Evolutionary conservation across 805 yeast species (phyloP), one percentile per base, ranked within the genome.

Genomic region (Yamadazyma scolyti): DNA sequence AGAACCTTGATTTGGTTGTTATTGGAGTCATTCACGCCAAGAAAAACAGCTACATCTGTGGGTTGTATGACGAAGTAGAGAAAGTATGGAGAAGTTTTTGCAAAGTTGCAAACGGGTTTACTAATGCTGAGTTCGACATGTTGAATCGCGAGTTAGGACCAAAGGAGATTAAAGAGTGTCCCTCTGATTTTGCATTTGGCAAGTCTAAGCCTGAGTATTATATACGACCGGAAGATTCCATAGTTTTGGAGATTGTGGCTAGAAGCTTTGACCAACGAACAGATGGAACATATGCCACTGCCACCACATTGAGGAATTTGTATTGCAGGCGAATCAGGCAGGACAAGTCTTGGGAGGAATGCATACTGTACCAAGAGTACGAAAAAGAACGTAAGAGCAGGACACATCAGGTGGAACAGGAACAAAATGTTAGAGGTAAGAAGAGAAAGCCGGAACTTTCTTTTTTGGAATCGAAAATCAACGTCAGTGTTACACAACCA

Each of bases 161-260:
- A 1, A 71, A 75, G 59, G 13, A 64, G 54, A 34, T 58, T 64
- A 6, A 47, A 47, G 3, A 43, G 40, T 0, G 46, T 53, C 15
- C 50, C 1, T 44, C 35, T 3, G 23, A 46, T 24, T 21, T 66
- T 1, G 31, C 79, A 2, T 82, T 82, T 58, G 89, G 87, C 1
- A 60, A 68, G 4, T 65, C 71, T 30, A 53, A 60, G 9, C 95
- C 96, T 0, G 75, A 69, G 19, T 71, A 68, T 36, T 89, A 96
- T 94, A 82, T 90, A 16, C 62, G 77, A 36, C 97, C 97, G 0
- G 60, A 66, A 22, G 75, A 83, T 17, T 82, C 95, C 1, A 48
- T 89, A 3, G 90, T 90, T 0, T 47, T 90, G 6, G 95, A 88
- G 50, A 76, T 89, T 11, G 87, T 83, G 48, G 94, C 95, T 0